Evolutionary conservation across 208 protist species (phyloP).

Genomic region (Eutreptiella sp.): DNA sequence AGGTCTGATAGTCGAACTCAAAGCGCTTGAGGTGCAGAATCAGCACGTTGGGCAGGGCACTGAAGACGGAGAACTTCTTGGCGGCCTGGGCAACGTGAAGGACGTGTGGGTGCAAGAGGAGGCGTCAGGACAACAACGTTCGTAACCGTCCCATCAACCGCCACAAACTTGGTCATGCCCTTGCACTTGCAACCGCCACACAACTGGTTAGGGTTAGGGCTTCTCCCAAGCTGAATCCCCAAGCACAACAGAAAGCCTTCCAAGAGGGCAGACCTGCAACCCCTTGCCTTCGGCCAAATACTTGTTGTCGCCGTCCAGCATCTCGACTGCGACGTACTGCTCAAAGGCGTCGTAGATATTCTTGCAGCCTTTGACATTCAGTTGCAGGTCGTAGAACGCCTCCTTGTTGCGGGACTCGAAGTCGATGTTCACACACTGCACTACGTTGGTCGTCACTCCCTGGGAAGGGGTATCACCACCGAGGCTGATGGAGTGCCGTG

Average conservation of each 20-base stretch:
- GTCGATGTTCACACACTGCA: slow-evolving; percentile 35
- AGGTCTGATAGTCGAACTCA: slow-evolving; percentile 31
- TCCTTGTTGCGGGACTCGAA: slow-evolving; percentile 29
- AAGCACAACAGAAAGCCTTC: too few species aligned
- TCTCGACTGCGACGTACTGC: slow-evolving; percentile 34
- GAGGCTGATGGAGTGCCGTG: too few species aligned
- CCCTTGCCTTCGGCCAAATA: slow-evolving; percentile 30
- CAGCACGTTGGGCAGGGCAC: slow-evolving; percentile 29
- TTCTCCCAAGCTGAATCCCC: too few species aligned
- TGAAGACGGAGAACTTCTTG: slow-evolving; percentile 26
- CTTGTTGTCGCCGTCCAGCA: slow-evolving; percentile 42
- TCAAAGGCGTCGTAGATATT: slow-evolving; percentile 28
- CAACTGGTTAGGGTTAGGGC: too few species aligned
- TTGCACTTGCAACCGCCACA: too few species aligned
- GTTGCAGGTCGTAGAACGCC: slow-evolving; percentile 37
- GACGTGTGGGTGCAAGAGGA: too few species aligned
- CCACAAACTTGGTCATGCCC: too few species aligned
- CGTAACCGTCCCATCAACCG: too few species aligned
- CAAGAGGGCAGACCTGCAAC: slow-evolving; percentile 13
- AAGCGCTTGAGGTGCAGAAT: slow-evolving; percentile 42
- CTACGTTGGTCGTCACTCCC: slow-evolving; percentile 20
- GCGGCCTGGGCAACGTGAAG: too few species aligned
- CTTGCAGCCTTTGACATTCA: slow-evolving; percentile 33
- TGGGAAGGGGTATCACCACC: too few species aligned
- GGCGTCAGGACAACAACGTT: too few species aligned